Base-by-base conservation (phyloP, 2,329 filamentous ascomycete genomes). In the Eutypa lata region DNA sequence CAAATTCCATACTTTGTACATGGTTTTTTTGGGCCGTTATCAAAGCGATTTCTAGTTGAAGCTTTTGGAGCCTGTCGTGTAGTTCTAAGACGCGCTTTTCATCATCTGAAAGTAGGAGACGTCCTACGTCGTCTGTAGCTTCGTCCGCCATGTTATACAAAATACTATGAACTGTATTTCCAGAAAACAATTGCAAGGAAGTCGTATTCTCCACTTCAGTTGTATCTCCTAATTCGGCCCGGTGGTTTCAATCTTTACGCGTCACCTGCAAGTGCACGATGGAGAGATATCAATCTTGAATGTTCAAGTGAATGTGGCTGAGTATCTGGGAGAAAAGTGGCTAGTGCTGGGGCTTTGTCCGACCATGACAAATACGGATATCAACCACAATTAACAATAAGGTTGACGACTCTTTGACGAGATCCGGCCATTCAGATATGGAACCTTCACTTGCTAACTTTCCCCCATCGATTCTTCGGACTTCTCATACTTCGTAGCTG, bases 1-100 rank as follows among this genome's bases (percentile, higher is more conserved):
- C 4, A 37, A 19, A 21, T 3, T 21, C 5, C 62, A 52, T 61
- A 77, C 77, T 66, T 57, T 65, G 57, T 18, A 61, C 58, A 53
- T 73, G 67, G 7, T 60, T 58, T n/a, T 72, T 65, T 46, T 78
- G 76, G 4, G 79, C 79, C 44, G 72, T 77, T 13, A 91, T 71
- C 38, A 94, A 76, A 37, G 86, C 86, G 51, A 86, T 82, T 71
- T 94, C 87, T 21, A 93, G 73, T 62, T 86, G 82, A 44, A 92
- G 76, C 66, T 89, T 84, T 63, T 87, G 83, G 24, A 91, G 74
- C 59, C 81, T 80, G 67, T 91, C 86, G 70, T 90, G 89, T 47
- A 92, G 78, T 40, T 83, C 78, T 35, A 94, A 75, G 26, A 88
- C 79, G 57, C 78, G 78, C 61, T 79, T 74, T 70, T 95, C 90